phyloP scores from a whole-genome alignment of 1,284 basidiomycete species.

The Sporisorium sorghi region DNA sequence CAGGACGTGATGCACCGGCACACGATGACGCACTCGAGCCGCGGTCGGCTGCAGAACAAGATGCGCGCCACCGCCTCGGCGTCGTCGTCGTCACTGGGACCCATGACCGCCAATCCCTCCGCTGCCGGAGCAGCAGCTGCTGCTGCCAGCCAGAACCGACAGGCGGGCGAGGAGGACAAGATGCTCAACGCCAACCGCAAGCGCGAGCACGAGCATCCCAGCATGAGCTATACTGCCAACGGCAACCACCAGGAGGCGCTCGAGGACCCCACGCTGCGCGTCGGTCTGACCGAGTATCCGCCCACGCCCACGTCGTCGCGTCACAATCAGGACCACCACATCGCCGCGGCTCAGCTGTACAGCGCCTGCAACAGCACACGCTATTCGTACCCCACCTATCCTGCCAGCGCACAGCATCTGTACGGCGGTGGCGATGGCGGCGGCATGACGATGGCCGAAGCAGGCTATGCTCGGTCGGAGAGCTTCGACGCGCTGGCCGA shows the following conservation, averaged over 20 bases:
- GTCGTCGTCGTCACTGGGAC: conserved; percentile 4
- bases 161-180: conserved; percentile 2
- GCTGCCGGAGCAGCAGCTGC: no score
- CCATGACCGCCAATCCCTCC: background rate
- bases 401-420: conserved; percentile 10
- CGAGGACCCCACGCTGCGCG: conserved; percentile 35
- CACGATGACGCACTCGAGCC: conserved; percentile 44
- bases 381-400: conserved; percentile 16
- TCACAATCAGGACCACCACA: conserved; percentile 41
- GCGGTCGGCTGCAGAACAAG: conserved; percentile 31
- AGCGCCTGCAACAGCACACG: conserved; percentile 24
- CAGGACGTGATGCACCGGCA: conserved; percentile 56
- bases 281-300: conserved; percentile 34
- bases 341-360: conserved; percentile 40
- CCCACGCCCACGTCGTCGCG: conserved; percentile 8
- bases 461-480: conserved; percentile 8
- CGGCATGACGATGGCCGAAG: conserved; percentile 8
- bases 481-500: conserved; percentile 9
- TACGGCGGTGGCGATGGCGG: background rate
- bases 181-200: background rate
- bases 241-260: conserved; percentile 19
- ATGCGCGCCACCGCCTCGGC: conserved; percentile 26
- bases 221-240: conserved; percentile 1
- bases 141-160: background rate
- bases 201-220: conserved; percentile 15